Evolutionary conservation across 129 eudicot genomes (phyloP), one percentile per base, ranked within the genome.

Genomic region (Scalesia atractyloides): DNA sequence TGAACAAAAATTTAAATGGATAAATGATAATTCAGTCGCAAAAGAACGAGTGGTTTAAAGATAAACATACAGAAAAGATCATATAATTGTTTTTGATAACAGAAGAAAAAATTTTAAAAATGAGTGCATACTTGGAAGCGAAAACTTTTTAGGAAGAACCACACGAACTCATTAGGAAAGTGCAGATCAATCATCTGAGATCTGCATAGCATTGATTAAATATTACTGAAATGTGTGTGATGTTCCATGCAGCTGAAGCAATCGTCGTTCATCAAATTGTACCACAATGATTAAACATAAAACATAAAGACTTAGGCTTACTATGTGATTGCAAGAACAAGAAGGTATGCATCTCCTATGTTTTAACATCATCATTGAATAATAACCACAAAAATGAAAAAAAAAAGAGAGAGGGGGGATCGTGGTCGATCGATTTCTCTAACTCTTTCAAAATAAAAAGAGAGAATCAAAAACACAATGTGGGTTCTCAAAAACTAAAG

Each of bases 301-400:
- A 17, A 20, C 39, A 69, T 50, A 51, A 14, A 24, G 48, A 64
- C 18, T 22, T 39, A 41, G 11, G 62, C 50, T 82, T 80, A 88
- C 88, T 69, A 73, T 73, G 44, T 76, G 85, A 69, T 82, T 75
- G 60, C 87, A 86, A 74, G 96, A 86, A 51, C 92, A 88, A 73
- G 85, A 86, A 80, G 83, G 90, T 51, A 86, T 76, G 83, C 79
- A 81, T 80, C 80, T 85, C 71, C 81, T 80, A 74, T 68, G 87
- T 74, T 83, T 76, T 79, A 88, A 82, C 84, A 82, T 82, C 91
- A 81, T 88, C 69, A 70, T 77, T 56, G 64, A 71, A 72, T 57
- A 39, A 39, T 39, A 39, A 39, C 9, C 6, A 39, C 0, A 39
- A 5, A 58, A 48, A 18, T 2, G 14, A 36, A 79, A 75, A 46